phyloP scores from a whole-genome alignment of 805 yeast genomes.

The Schizosaccharomyces pombe region DNA sequence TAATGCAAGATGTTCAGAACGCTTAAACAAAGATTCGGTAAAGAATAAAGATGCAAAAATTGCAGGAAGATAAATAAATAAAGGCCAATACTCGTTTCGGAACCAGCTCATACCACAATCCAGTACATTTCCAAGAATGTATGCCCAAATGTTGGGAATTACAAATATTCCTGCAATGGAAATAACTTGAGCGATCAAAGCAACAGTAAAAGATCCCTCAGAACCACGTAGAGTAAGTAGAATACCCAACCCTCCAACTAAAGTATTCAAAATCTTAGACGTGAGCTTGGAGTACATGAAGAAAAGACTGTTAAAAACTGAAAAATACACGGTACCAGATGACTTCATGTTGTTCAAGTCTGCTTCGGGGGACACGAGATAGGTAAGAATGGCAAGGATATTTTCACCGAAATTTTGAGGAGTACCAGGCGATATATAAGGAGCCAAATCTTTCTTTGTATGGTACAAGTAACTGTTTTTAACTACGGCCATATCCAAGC shows the following conservation, averaged over 20 bases:
- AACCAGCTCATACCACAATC: slow-evolving; percentile 3
- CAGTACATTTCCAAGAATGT: not conserved
- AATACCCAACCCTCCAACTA: not conserved
- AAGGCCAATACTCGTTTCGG: not conserved
- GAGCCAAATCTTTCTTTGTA: not conserved
- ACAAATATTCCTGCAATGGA: not conserved
- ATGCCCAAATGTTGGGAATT: not conserved
- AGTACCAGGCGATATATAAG: slow-evolving; percentile 1
- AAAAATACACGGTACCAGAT: not conserved
- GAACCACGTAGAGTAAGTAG: not conserved
- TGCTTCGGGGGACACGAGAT: not conserved
- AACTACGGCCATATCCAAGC: slow-evolving; percentile 4
- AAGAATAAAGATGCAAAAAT: not conserved
- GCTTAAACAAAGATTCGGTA: not conserved
- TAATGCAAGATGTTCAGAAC: not conserved
- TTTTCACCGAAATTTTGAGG: slow-evolving; percentile 2
- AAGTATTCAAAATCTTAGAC: not conserved
- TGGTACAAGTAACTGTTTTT: slow-evolving; percentile 2
- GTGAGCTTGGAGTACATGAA: not conserved
- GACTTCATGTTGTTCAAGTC: not conserved
- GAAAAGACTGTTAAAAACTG: not conserved
- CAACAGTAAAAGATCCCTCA: not conserved
- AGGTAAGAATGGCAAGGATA: not conserved
- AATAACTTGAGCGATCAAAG: not conserved
- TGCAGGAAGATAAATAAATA: not conserved